Evolutionary conservation across 2,329 filamentous ascomycete genomes (phyloP).

Genomic region (Cercospora zeina): DNA sequence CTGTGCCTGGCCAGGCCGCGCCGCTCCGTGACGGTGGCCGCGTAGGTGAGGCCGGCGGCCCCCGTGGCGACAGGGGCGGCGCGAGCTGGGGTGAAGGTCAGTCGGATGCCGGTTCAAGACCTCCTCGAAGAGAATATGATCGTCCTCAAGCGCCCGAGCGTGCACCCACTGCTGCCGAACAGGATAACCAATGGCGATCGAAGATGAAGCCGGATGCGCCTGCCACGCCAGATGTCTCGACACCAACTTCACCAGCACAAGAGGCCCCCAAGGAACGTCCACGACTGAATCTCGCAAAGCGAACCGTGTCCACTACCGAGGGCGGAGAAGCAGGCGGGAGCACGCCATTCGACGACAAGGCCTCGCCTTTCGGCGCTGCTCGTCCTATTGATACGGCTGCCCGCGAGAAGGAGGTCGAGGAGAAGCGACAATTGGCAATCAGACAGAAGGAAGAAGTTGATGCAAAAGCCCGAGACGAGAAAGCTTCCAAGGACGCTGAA

Average conservation of each 20-base stretch:
- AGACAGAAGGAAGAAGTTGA: constrained; percentile 85
- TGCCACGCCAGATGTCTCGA: constrained; percentile 70
- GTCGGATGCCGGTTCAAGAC: constrained; percentile 74
- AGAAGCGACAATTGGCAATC: constrained; percentile 73
- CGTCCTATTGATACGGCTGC: constrained; percentile 90
- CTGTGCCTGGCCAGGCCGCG: constrained; percentile 53
- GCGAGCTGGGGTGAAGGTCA: constrained; percentile 72
- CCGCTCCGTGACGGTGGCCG: constrained; percentile 59
- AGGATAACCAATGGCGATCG: constrained; percentile 88
- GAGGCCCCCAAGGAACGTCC: constrained; percentile 67
- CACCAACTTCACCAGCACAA: constrained; percentile 69
- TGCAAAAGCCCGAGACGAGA: constrained; percentile 77
- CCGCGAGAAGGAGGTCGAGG: constrained; percentile 84
- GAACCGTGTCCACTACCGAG: constrained; percentile 79
- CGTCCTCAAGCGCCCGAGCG: constrained; percentile 64
- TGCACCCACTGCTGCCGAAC: constrained; percentile 80
- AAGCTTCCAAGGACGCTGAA: constrained; percentile 59
- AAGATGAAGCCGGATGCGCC: constrained; percentile 84
- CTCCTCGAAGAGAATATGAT: constrained; percentile 74
- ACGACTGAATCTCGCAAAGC: constrained; percentile 83
- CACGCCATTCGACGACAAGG: constrained; percentile 65
- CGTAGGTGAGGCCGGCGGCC: constrained; percentile 58
- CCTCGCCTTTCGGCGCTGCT: constrained; percentile 90
- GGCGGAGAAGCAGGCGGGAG: constrained; percentile 45
- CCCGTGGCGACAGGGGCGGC: constrained; percentile 53